Percentiles rank a stretch among this genome's conserved stretches.
Conservation (phyloP, 345 rosid genomes). For the Camelina hispida region DNA sequence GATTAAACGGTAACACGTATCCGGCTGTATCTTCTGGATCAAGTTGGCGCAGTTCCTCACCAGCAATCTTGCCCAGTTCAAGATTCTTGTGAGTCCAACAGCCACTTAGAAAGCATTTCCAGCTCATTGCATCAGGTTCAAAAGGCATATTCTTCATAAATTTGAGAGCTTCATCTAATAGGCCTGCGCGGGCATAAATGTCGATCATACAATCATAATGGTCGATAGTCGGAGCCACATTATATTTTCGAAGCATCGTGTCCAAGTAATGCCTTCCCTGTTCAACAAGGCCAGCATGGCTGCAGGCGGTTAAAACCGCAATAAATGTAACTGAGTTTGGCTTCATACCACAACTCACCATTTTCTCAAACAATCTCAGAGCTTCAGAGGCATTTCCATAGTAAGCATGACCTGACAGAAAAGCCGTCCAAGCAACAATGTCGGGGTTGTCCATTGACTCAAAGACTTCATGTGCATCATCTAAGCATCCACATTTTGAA, state of each 20-base stretch:
- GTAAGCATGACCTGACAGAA: constrained; percentile 69
- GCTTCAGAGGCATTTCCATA: constrained; percentile 74
- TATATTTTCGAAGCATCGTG: constrained; percentile 54
- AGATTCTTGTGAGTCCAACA: constrained; percentile 74
- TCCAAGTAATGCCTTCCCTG: constrained; percentile 59
- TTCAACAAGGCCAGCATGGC: constrained; percentile 66
- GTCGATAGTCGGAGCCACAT: constrained; percentile 63
- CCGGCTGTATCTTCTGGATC: constrained; percentile 72
- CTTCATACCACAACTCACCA: constrained; percentile 52
- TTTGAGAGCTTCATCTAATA: constrained; percentile 57
- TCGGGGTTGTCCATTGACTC: constrained; percentile 62
- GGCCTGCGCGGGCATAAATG: constrained; percentile 69
- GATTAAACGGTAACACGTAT: constrained; percentile 68
- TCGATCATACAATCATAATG: constrained; percentile 75
- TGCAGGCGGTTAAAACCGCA: constrained; percentile 75
- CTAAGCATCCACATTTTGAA: constrained; percentile 70
- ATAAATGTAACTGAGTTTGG: constrained; percentile 76
- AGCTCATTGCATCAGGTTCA: constrained; percentile 67
- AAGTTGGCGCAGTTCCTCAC: constrained; percentile 58
- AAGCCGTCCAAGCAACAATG: constrained; percentile 79
- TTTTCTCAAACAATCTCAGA: constrained; percentile 59
- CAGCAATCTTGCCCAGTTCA: constrained; percentile 66
- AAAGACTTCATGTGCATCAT: constrained; percentile 61
- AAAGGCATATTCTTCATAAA: constrained; percentile 64
- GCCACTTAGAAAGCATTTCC: constrained; percentile 79